phyloP scores from a whole-genome alignment of 495 filamentous ascomycete species.

The Aspergillus baeticus region DNA sequence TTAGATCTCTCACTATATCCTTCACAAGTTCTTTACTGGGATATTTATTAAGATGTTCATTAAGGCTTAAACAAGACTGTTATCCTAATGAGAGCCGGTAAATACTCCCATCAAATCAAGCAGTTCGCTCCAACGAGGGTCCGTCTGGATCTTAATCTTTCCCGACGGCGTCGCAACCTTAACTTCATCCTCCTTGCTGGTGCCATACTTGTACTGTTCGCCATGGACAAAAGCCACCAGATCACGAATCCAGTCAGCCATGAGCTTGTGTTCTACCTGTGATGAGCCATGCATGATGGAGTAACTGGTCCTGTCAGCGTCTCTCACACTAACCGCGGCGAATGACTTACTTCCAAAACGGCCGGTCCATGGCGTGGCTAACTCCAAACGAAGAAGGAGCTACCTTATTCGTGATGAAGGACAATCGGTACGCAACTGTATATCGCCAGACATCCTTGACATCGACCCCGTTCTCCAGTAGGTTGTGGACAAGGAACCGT shows the following conservation, averaged over 20 bases:
- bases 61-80: no score
- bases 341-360: constrained; percentile 28
- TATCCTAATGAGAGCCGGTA: neutral
- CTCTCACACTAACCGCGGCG: no score
- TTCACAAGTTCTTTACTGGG: no score
- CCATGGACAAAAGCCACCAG: constrained; percentile 26
- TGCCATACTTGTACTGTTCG: constrained; percentile 20
- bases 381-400: constrained; percentile 23
- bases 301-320: constrained; percentile 17
- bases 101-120: constrained; percentile 16
- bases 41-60: no score
- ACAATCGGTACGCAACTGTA: constrained; percentile 25
- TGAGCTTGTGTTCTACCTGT: constrained; percentile 14
- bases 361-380: constrained; percentile 28
- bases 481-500: constrained; percentile 24
- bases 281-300: constrained; percentile 29
- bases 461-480: constrained; percentile 20
- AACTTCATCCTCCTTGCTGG: constrained; percentile 20
- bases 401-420: constrained; percentile 28
- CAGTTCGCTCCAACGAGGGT: constrained; percentile 21
- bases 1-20: no score
- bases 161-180: constrained; percentile 23
- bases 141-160: constrained; percentile 24
- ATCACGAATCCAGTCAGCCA: constrained; percentile 28
- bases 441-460: constrained; percentile 28